Evolutionary conservation across 345 rosid genomes (phyloP).

Genomic region (Kandelia obovata): DNA sequence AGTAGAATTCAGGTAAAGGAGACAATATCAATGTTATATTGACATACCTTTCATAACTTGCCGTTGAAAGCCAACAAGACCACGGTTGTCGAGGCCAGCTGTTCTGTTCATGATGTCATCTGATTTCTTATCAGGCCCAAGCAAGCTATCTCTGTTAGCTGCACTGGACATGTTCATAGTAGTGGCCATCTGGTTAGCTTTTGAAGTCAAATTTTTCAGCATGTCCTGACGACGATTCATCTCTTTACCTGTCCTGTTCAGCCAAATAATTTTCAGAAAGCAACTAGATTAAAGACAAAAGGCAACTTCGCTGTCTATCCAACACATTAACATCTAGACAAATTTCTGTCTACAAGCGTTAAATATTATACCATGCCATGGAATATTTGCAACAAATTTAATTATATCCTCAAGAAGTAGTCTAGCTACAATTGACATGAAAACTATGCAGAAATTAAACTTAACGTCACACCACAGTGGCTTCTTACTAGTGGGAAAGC

Average conservation of each 20-base stretch:
- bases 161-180: not conserved
- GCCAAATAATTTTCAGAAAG: not conserved
- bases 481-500: too few relatives aligned
- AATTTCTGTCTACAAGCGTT: not conserved
- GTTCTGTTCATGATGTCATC: not conserved
- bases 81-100: not conserved
- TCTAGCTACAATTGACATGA: too few relatives aligned
- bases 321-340: not conserved
- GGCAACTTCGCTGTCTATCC: not conserved
- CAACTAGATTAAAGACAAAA: not conserved
- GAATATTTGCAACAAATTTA: too few relatives aligned
- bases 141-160: not conserved
- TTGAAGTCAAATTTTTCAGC: conserved; percentile 1
- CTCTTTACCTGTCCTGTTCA: not conserved
- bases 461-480: too few relatives aligned
- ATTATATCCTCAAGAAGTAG: too few relatives aligned
- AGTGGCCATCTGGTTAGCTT: conserved; percentile 1
- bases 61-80: conserved; percentile 2
- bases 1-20: too few relatives aligned
- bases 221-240: conserved; percentile 4
- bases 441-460: too few relatives aligned
- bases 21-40: not conserved
- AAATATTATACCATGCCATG: too few relatives aligned
- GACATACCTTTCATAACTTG: not conserved
- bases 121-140: not conserved